Evolutionary conservation across 306 rosid genomes (phyloP).

Genomic region (Glycine latifolia): DNA sequence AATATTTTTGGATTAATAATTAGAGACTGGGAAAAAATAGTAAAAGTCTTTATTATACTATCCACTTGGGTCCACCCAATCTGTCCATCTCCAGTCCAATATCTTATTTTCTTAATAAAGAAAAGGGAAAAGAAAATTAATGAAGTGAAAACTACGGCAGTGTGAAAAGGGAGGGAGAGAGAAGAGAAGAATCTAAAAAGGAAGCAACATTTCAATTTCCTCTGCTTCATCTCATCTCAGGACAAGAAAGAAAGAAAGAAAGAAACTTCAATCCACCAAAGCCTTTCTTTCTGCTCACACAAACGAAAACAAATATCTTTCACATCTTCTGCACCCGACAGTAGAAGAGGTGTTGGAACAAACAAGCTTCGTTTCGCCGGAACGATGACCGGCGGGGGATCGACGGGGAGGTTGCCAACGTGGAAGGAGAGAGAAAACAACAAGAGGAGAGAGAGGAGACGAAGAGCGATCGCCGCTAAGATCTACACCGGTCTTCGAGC

Average conservation of each 20-base stretch:
- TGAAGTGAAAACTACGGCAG: slow-evolving; percentile 23
- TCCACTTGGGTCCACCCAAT: not conserved
- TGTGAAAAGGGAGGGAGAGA: slow-evolving; percentile 51
- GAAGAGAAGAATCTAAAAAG: slow-evolving; percentile 55
- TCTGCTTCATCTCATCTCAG: not conserved
- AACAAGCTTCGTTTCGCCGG: slow-evolving; percentile 11
- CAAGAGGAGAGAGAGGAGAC: slow-evolving; percentile 86
- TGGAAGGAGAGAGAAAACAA: slow-evolving; percentile 99
- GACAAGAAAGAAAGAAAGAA: slow-evolving; percentile 3
- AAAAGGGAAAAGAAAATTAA: not conserved
- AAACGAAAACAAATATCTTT: too few species aligned
- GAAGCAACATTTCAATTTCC: slow-evolving; percentile 44
- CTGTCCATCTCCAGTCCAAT: not conserved
- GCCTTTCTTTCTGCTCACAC: slow-evolving; percentile 42
- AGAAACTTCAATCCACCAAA: slow-evolving; percentile 19
- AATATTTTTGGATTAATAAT: too few species aligned
- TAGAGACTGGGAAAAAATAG: too few species aligned
- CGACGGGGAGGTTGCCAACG: slow-evolving; percentile 86
- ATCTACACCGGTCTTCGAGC: slow-evolving; percentile 87
- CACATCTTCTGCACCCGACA: not conserved
- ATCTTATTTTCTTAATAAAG: not conserved
- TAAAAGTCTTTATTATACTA: not conserved
- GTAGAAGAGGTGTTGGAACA: not conserved
- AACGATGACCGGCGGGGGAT: slow-evolving; percentile 78
- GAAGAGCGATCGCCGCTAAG: slow-evolving; percentile 97